Evolutionary conservation across 495 filamentous ascomycete species (phyloP).

Genomic region (Penicillium antarcticum): DNA sequence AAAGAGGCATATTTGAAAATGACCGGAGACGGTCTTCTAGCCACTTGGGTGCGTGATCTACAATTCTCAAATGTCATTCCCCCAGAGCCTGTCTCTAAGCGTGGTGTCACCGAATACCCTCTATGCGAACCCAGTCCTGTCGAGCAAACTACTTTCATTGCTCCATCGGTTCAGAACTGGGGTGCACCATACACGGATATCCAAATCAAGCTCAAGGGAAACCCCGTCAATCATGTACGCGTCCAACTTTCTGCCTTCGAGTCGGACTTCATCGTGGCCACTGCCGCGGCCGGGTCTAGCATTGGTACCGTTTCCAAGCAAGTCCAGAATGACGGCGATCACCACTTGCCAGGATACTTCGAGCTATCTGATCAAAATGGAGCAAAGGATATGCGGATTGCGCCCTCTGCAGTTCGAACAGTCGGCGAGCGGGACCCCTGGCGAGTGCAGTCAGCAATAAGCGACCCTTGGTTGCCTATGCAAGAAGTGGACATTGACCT

Average conservation of each 20-base stretch:
- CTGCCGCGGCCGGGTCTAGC: constrained; percentile 39
- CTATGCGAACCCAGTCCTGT: constrained; percentile 7
- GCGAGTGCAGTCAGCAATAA: constrained; percentile 5
- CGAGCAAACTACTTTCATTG: constrained; percentile 20
- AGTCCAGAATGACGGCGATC: not conserved
- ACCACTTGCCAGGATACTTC: constrained; percentile 7
- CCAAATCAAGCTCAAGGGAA: constrained; percentile 48
- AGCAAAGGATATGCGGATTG: constrained; percentile 6
- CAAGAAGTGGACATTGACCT: constrained; percentile 26
- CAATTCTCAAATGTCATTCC: constrained; percentile 64
- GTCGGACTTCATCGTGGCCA: constrained; percentile 59
- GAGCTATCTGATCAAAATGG: not conserved
- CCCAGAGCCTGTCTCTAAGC: constrained; percentile 35
- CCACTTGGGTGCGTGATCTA: constrained; percentile 68
- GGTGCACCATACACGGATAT: constrained; percentile 51
- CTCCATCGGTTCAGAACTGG: constrained; percentile 31
- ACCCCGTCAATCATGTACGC: constrained; percentile 48
- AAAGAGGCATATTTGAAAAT: constrained; percentile 94
- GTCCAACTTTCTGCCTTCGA: constrained; percentile 62
- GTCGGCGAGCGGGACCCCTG: constrained; percentile 22
- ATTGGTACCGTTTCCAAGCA: constrained; percentile 20
- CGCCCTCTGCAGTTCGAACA: constrained; percentile 6
- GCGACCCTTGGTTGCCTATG: constrained; percentile 25
- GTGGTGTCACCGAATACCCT: not conserved
- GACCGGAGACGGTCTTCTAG: constrained; percentile 83